These are phyloP conservation scores for Aurifilum marmelostoma DNA, from an alignment of 2,329 filamentous ascomycete species.

Conservation along the genomic window DNA sequence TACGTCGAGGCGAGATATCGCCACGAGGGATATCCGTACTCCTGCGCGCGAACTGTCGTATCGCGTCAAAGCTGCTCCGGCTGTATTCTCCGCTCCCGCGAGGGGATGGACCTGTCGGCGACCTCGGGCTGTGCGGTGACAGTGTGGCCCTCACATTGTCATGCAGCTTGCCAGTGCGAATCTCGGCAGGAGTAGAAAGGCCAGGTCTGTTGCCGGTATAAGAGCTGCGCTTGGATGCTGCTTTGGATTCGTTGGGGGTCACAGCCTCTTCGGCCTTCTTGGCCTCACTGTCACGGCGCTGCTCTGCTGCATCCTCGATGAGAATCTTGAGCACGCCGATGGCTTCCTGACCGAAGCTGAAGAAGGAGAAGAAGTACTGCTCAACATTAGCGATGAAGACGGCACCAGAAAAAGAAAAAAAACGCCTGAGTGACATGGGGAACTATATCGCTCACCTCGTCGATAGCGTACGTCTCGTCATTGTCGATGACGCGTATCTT, in stretches of 20 bases:
- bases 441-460: slow-evolving; percentile 66
- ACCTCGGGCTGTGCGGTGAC: slow-evolving; percentile 52
- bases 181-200: slow-evolving; percentile 33
- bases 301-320: slow-evolving; percentile 64
- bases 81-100: slow-evolving; percentile 57
- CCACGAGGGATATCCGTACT: slow-evolving; percentile 57
- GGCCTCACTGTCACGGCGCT: slow-evolving; percentile 41
- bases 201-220: slow-evolving; percentile 26
- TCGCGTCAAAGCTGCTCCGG: slow-evolving; percentile 58
- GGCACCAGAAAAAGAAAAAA: too few species aligned
- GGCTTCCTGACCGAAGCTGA: slow-evolving; percentile 81
- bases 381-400: slow-evolving; percentile 31
- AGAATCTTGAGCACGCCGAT: slow-evolving; percentile 76
- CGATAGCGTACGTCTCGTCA: slow-evolving; percentile 91
- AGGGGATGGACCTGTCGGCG: slow-evolving; percentile 52
- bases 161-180: slow-evolving; percentile 48
- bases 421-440: rapidly evolving
- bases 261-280: slow-evolving; percentile 27
- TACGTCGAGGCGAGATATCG: slow-evolving; percentile 55
- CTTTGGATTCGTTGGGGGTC: slow-evolving; percentile 27
- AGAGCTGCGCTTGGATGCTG: slow-evolving; percentile 31
- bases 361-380: slow-evolving; percentile 96
- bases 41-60: slow-evolving; percentile 50
- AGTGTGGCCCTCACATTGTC: slow-evolving; percentile 67
- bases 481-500: slow-evolving; percentile 93